A percentile compares a stretch with the other conserved stretches of the same genome.
Conservation (phyloP, 345 rosid genomes). For the Populus ilicifolia region DNA sequence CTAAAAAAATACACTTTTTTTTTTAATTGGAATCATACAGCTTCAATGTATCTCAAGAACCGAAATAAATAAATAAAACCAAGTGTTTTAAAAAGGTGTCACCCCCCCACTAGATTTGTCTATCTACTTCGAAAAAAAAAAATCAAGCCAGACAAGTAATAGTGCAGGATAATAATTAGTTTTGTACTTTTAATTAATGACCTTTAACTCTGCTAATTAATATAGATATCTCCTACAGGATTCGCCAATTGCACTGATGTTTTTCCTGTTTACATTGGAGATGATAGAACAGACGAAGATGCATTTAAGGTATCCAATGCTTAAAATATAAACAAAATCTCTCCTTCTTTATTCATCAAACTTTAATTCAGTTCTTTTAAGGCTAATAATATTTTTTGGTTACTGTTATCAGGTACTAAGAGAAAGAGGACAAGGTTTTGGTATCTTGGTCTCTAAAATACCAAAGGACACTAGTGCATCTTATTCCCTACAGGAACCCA, state of each 20-base stretch:
- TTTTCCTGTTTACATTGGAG: constrained; percentile 52
- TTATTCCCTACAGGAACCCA: constrained; percentile 41
- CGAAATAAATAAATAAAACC: not conserved
- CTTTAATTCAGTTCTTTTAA: not conserved
- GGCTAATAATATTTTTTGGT: not conserved
- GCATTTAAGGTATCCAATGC: constrained; percentile 40
- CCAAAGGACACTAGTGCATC: constrained; percentile 43
- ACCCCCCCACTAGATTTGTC: not conserved
- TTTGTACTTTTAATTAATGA: not conserved
- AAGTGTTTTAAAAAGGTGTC: not conserved
- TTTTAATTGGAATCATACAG: not conserved
- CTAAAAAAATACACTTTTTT: not conserved
- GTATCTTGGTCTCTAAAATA: constrained; percentile 39
- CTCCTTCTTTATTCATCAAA: not conserved
- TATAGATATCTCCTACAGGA: constrained; percentile 12
- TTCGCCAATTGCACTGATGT: constrained; percentile 34
- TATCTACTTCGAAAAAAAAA: too few species aligned
- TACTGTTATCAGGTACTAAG: constrained; percentile 28
- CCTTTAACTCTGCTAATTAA: not conserved
- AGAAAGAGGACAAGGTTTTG: constrained; percentile 37
- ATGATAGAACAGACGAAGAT: constrained; percentile 53
- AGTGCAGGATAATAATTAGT: not conserved
- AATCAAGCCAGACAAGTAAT: not conserved
- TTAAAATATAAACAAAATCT: not conserved
- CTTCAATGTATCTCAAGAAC: not conserved